These are phyloP conservation scores for Brettanomyces custersianus DNA, from an alignment of 805 yeast genomes.

Conservation along the genomic window DNA sequence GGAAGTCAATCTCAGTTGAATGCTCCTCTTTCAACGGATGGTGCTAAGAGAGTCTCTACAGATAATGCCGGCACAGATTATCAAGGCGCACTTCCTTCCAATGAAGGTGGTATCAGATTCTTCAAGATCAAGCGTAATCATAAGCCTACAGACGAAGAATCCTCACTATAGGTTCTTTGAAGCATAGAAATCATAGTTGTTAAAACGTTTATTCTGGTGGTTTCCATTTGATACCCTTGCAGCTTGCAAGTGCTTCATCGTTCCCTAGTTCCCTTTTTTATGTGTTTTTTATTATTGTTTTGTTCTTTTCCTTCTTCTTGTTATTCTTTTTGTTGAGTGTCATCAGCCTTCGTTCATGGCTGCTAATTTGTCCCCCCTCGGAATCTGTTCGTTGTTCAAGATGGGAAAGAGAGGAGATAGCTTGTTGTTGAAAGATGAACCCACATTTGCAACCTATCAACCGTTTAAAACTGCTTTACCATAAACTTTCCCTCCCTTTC, in stretches of 20 bases:
- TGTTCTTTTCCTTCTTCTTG: background rate
- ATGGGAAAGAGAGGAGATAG: too few relatives aligned
- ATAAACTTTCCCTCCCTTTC: too few relatives aligned
- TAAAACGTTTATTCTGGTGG: too few relatives aligned
- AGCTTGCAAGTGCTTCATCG: background rate
- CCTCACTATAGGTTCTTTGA: conserved; percentile 8
- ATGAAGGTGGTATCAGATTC: conserved; percentile 62
- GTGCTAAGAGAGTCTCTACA: background rate
- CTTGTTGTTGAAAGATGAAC: too few relatives aligned
- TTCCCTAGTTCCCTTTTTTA: background rate
- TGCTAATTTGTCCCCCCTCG: too few relatives aligned
- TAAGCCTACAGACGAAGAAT: conserved; percentile 32
- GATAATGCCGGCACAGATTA: conserved; percentile 15
- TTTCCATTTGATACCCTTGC: too few relatives aligned
- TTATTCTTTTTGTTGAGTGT: background rate
- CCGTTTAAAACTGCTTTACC: too few relatives aligned
- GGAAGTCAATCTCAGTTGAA: background rate
- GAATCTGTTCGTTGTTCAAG: too few relatives aligned
- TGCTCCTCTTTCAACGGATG: conserved; percentile 13
- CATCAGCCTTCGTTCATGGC: too few relatives aligned
- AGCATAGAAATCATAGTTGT: background rate
- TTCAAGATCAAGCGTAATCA: conserved; percentile 60
- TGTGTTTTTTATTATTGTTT: background rate
- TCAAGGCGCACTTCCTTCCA: conserved; percentile 20
- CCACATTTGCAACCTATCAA: too few relatives aligned